Evolutionary conservation across 2,329 filamentous ascomycete species (phyloP).

Genomic region (Canariomyces notabilis): DNA sequence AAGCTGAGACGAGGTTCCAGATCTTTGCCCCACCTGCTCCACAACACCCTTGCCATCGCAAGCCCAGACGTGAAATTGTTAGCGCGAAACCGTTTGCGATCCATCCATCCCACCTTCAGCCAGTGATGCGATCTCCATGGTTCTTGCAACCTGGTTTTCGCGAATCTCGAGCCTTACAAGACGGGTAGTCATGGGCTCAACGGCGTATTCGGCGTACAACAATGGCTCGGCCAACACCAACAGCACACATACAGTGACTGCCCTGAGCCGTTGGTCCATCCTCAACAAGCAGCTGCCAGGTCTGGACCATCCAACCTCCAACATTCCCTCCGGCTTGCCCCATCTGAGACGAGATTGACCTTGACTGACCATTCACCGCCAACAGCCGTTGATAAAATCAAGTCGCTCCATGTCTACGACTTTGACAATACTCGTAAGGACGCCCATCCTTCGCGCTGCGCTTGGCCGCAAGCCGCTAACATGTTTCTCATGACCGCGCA

Average conservation of each 20-base stretch:
- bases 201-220: constrained; percentile 20
- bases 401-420: constrained; percentile 85
- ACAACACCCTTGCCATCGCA: neutral
- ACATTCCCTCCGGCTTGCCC: neutral
- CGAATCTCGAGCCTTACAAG: constrained; percentile 15
- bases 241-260: constrained; percentile 57
- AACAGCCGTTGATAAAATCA: constrained; percentile 61
- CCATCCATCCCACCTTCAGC: constrained; percentile 10
- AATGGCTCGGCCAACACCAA: constrained; percentile 22
- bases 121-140: constrained; percentile 19
- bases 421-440: constrained; percentile 88
- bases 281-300: constrained; percentile 66
- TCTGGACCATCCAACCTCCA: constrained; percentile 27
- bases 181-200: constrained; percentile 23
- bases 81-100: constrained; percentile 3
- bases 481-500: constrained; percentile 30
- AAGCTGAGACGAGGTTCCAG: neutral
- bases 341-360: neutral
- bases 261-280: constrained; percentile 79
- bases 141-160: constrained; percentile 15
- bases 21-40: constrained; percentile 1
- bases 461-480: neutral
- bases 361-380: constrained; percentile 18
- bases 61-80: constrained; percentile 13
- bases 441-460: neutral